Evolutionary conservation across 495 filamentous ascomycete species (phyloP), one percentile per base, ranked within the genome.

Genomic region (Tuber magnatum): DNA sequence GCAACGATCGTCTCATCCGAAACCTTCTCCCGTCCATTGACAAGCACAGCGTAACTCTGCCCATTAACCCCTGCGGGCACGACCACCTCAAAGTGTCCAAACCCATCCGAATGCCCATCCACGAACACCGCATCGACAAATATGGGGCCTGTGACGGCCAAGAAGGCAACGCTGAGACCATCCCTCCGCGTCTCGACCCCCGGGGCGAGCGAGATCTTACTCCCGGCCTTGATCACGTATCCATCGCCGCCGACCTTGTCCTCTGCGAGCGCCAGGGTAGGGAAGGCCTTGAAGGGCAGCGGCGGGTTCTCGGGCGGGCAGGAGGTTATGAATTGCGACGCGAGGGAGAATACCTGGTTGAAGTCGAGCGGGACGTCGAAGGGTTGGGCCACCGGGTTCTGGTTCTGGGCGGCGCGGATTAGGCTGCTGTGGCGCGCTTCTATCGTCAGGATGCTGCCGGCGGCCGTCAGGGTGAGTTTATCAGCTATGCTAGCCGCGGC

Each of bases 391-490:
- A 88, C 88, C 7, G 90, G 87, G 28, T 80, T 81, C 70, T 87
- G 80, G 14, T 84, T 81, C 14, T 86, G 83, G 7, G 85, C 82
- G 56, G 84, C 84, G 70, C 90, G 88, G 71, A 91, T 84, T 81
- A 87, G 88, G 10, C 89, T 83, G 42, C 84, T 87, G 83, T 91
- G 90, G 7, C 89, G 86, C 48, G 88, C 85, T 77, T 91, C 90
- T 35, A 89, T 84, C 68, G 89, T 89, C 42, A 90, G 82, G 78
- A 91, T 91, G 56, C 86, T 86, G 40, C 86, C 89, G 12, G 89
- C 90, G 6, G 87, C 88, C n/a, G 87, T 88, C 42, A 91, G 84
- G 80, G 87, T 87, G 12, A 74, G 80, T 32, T 86, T 85, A 74
- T 85, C 84, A 77, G 86, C 83, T 79, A 91, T 88, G 38, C 86